Base-by-base conservation (phyloP, 2,329 filamentous ascomycete species). In the Plenodomus lindquistii region DNA sequence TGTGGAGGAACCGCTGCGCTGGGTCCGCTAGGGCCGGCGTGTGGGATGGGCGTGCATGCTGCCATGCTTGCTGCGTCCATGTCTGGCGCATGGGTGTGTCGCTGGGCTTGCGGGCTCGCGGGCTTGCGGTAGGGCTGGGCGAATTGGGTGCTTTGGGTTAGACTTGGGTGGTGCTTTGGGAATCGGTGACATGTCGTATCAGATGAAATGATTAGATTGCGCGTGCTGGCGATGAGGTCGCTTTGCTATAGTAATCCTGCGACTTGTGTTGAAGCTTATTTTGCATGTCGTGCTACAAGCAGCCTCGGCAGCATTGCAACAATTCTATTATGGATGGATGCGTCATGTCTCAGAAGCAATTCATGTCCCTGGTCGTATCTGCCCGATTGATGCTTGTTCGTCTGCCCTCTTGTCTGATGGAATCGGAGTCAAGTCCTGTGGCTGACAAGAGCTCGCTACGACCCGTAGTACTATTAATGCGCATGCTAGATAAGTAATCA, bases 41-140 rank as follows among this genome's bases (percentile, higher is more conserved):
- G 10, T 17, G 36, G 42, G 36, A 37, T 41, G 37, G 38, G 31
- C 38, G 37, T 36, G 31, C 38, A 47, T 47, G 36, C 34, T 38
- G 22, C 20, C 38, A 47, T 47, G 36, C 34, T 38, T n/a, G 36
- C 17, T 39, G 42, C 31, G 39, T 40, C 29, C 38, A 36, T 22
- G n/a, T n/a, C 22, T 20, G 16, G 10, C 24, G 29, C 19, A 20
- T 31, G 22, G 17, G 27, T 7, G 27, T 4, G 27, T 24, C 22
- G 22, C 22, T 24, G 27, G 27, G 6, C 6, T 31, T 31, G 27
- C 27, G 11, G 27, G 11, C 27, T 31, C 15, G 27, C 27, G 10
- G 27, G 27, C 27, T 31, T 15, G 6, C 11, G 11, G 27, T 13
- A 15, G 27, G 27, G 27, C 27, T 31, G 27, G 6, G 27, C 4